A percentile compares a stretch with the other conserved stretches of the same genome.
Evolutionary conservation across 2,329 filamentous ascomycete species (phyloP).

Genomic region (Lecanoromycetidae sp.): DNA sequence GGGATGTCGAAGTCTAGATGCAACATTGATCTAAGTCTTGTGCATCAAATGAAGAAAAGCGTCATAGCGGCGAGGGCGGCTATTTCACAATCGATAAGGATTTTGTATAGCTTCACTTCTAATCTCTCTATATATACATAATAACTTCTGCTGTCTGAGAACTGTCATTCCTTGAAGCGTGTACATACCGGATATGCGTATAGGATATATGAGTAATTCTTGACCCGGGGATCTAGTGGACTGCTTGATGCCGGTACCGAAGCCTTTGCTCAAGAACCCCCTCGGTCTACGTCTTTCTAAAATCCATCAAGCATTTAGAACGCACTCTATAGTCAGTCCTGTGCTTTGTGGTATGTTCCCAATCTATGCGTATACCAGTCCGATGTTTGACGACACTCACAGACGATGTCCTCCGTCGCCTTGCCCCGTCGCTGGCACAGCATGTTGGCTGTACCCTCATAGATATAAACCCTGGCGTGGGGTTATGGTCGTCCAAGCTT

Average conservation of each 20-base stretch:
- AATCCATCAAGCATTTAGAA: background rate
- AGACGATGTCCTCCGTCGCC: slow-evolving; percentile 58
- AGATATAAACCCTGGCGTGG: slow-evolving; percentile 71
- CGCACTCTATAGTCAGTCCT: slow-evolving; percentile 29
- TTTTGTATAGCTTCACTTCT: too few relatives aligned
- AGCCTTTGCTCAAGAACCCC: too few relatives aligned
- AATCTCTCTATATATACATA: too few relatives aligned
- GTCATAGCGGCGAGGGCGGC: too few relatives aligned
- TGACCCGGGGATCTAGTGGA: too few relatives aligned
- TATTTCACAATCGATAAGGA: too few relatives aligned
- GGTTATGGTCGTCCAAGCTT: slow-evolving; percentile 66
- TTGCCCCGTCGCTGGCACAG: slow-evolving; percentile 55
- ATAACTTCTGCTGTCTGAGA: too few relatives aligned
- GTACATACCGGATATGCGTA: too few relatives aligned
- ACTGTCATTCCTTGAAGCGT: background rate
- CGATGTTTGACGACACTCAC: background rate
- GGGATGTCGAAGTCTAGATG: background rate
- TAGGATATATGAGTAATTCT: too few relatives aligned
- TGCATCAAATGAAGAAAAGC: too few relatives aligned
- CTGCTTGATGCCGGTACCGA: too few relatives aligned
- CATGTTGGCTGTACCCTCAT: slow-evolving; percentile 73
- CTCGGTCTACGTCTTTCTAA: background rate
- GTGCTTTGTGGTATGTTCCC: slow-evolving; percentile 33
- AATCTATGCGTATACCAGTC: background rate
- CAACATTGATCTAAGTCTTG: background rate